Conservation (phyloP, 306 rosid genomes). For the Boehmeria nivea region DNA sequence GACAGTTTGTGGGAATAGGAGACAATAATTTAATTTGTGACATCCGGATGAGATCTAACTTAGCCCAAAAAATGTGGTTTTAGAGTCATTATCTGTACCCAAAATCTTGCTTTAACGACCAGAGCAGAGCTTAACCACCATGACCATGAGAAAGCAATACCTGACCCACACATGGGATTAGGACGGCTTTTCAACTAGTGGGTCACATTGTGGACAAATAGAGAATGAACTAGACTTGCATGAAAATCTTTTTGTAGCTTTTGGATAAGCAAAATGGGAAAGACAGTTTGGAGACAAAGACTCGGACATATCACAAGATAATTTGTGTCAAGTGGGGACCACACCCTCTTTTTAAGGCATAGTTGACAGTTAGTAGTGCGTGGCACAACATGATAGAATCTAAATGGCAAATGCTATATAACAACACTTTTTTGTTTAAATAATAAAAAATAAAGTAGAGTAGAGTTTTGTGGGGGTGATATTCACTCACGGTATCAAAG, state of each 20-base stretch:
- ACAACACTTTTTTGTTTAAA: too few relatives aligned
- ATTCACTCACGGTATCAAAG: too few relatives aligned
- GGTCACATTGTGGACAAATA: too few relatives aligned
- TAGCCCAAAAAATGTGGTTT: constrained; percentile 5
- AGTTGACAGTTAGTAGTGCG: constrained; percentile 28
- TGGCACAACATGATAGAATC: constrained; percentile 19
- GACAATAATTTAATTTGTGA: too few relatives aligned
- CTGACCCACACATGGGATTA: too few relatives aligned
- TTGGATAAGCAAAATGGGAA: constrained; percentile 32
- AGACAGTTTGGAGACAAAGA: constrained; percentile 36
- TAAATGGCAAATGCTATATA: neutral
- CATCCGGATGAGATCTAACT: too few relatives aligned
- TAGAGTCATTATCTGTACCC: constrained; percentile 7
- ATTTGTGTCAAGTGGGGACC: constrained; percentile 28
- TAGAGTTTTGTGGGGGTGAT: too few relatives aligned
- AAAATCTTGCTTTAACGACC: constrained; percentile 21
- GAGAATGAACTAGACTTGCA: constrained; percentile 14
- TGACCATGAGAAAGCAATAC: too few relatives aligned
- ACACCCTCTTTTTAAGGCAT: constrained; percentile 19
- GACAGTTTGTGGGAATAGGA: constrained; percentile 5
- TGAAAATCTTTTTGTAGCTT: constrained; percentile 13
- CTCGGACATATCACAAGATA: constrained; percentile 24
- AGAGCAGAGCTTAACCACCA: constrained; percentile 9
- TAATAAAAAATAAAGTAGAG: neutral
- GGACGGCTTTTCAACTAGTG: too few relatives aligned